Conservation (phyloP, 2,329 filamentous ascomycete genomes). For the Beauveria medogensis region DNA sequence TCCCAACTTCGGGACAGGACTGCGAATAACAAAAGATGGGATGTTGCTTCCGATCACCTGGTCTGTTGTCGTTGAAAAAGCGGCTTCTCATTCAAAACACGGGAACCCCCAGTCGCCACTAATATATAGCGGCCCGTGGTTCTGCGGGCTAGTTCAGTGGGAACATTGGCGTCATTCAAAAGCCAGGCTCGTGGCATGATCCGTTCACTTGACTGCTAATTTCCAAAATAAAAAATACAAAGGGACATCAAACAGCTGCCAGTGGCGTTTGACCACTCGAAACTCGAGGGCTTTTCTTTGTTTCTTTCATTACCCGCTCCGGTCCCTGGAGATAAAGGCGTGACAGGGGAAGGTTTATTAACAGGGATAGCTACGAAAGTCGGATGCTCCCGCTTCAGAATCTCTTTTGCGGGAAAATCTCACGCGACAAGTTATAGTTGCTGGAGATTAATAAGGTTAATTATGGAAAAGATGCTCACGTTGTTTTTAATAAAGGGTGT, state of each 20-base stretch:
- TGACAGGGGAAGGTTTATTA: neutral
- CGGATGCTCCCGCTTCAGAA: neutral
- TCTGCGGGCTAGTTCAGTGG: neutral
- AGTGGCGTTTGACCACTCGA: neutral
- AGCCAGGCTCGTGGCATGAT: neutral
- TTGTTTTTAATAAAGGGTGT: too few relatives aligned
- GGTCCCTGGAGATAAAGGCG: neutral
- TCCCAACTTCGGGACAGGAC: neutral
- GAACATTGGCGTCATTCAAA: neutral
- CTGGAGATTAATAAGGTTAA: neutral
- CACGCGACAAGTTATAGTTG: neutral
- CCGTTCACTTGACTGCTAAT: neutral
- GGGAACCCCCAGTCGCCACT: neutral
- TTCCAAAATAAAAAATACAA: neutral
- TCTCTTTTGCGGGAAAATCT: neutral
- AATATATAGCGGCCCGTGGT: neutral
- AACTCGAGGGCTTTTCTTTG: neutral
- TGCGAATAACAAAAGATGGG: neutral
- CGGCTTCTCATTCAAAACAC: neutral
- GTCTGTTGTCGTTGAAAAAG: neutral
- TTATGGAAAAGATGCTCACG: neutral
- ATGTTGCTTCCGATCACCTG: neutral
- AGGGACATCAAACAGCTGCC: neutral
- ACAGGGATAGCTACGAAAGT: neutral
- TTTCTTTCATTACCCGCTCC: neutral